Conservation (phyloP, 495 filamentous ascomycete species). For the Aspergillus bridgeri region DNA sequence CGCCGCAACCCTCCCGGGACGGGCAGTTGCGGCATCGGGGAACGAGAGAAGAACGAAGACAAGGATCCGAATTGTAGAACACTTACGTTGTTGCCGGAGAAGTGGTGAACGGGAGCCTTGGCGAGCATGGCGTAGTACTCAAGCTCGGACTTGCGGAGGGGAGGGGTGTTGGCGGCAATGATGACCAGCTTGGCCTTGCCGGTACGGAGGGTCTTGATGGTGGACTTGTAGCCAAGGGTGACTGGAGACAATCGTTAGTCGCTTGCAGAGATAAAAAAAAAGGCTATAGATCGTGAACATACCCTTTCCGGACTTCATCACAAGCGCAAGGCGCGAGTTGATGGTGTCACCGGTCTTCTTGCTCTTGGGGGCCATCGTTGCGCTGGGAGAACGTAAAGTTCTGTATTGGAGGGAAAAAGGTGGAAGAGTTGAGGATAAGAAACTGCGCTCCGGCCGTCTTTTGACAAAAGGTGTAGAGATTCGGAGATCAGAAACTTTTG, state of each 20-base stretch:
- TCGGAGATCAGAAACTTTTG: slow-evolving; percentile 10
- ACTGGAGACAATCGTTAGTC: slow-evolving; percentile 40
- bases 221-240: slow-evolving; percentile 90
- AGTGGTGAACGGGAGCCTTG: slow-evolving; percentile 95
- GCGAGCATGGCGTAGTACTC: slow-evolving; percentile 90
- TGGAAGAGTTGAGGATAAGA: slow-evolving; percentile 15
- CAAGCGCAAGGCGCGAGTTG: slow-evolving; percentile 83
- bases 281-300: slow-evolving; percentile 17
- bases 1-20: slow-evolving; percentile 9
- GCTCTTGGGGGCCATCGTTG: slow-evolving; percentile 87
- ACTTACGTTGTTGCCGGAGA: slow-evolving; percentile 95
- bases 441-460: slow-evolving; percentile 39
- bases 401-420: slow-evolving; percentile 4
- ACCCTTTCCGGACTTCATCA: slow-evolving; percentile 95
- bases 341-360: slow-evolving; percentile 92
- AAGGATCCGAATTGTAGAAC: not conserved
- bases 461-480: slow-evolving; percentile 16
- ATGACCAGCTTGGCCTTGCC: slow-evolving; percentile 64
- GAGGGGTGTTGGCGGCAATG: slow-evolving; percentile 92
- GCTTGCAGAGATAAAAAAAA: not conserved
- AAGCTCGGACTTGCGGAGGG: slow-evolving; percentile 91
- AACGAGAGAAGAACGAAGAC: not conserved
- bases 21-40: not conserved
- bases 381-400: slow-evolving; percentile 34
- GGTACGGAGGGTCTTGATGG: slow-evolving; percentile 86